Evolutionary conservation across 208 protist genomes (phyloP).

Genomic region (Acanthamoeba castellanii): DNA sequence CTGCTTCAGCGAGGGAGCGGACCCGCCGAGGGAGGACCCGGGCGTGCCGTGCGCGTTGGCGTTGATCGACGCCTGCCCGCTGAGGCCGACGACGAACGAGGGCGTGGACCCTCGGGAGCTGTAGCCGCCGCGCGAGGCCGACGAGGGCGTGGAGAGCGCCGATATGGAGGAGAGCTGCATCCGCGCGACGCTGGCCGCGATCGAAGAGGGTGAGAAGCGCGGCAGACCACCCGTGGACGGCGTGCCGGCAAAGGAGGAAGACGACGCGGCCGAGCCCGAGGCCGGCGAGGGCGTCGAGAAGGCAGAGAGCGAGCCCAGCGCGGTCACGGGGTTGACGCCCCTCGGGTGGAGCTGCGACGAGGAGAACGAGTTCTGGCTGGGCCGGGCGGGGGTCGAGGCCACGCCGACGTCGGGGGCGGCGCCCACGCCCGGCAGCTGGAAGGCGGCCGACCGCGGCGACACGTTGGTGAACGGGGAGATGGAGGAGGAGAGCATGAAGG

Average conservation of each 20-base stretch:
- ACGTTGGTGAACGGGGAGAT: constrained; percentile 11
- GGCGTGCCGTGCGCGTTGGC: background rate
- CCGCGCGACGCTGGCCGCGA: background rate
- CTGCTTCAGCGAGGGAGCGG: background rate
- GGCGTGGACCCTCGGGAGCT: background rate
- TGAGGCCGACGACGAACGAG: background rate
- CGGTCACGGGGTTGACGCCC: background rate
- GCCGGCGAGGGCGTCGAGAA: constrained; percentile 15
- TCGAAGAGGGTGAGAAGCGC: constrained; percentile 9
- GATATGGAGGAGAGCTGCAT: constrained; percentile 55
- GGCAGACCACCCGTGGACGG: background rate
- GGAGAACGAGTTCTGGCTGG: background rate
- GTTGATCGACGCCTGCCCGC: background rate
- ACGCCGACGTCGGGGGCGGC: background rate
- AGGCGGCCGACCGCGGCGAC: background rate
- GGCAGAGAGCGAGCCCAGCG: constrained; percentile 35
- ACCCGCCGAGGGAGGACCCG: background rate
- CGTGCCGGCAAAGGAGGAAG: background rate
- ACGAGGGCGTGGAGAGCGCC: constrained; percentile 4
- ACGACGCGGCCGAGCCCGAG: background rate
- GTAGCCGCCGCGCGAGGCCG: background rate
- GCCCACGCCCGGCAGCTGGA: background rate
- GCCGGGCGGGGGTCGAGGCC: background rate
- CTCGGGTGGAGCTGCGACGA: background rate
- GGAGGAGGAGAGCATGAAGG: constrained; percentile 46